Evolutionary conservation across 345 rosid species (phyloP).

Genomic region (Brassica juncea): DNA sequence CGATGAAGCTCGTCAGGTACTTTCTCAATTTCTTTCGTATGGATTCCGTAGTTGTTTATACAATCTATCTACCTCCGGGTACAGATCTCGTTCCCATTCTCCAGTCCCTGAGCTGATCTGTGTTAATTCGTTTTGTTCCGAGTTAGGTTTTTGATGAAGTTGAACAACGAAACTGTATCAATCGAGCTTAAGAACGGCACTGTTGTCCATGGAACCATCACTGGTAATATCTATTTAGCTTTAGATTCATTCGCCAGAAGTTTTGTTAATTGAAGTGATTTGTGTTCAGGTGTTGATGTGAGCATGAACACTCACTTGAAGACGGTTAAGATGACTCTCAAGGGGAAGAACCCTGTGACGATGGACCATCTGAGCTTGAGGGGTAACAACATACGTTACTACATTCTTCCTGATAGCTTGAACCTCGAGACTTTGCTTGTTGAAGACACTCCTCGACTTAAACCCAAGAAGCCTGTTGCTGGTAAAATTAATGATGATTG

Average conservation of each 20-base stretch:
- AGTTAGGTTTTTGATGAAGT: slow-evolving; percentile 91
- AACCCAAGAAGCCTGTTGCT: slow-evolving; percentile 94
- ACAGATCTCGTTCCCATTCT: background rate
- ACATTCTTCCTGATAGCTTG: slow-evolving; percentile 98
- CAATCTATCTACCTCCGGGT: background rate
- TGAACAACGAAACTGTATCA: slow-evolving; percentile 95
- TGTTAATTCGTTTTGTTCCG: background rate
- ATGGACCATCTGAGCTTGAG: slow-evolving; percentile 91
- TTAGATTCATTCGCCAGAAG: background rate
- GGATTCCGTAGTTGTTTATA: background rate
- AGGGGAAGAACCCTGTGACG: slow-evolving; percentile 89
- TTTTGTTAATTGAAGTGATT: slow-evolving; percentile 19
- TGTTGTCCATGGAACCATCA: slow-evolving; percentile 90
- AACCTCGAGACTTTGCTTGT: slow-evolving; percentile 93
- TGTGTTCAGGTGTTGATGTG: slow-evolving; percentile 78
- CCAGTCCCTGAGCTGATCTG: background rate
- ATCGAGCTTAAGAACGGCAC: slow-evolving; percentile 97
- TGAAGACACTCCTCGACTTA: slow-evolving; percentile 92
- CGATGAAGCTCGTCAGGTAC: background rate
- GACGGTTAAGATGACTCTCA: slow-evolving; percentile 84
- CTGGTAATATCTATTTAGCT: slow-evolving; percentile 50
- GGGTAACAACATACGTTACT: slow-evolving; percentile 93
- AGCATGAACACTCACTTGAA: slow-evolving; percentile 99
- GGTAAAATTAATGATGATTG: slow-evolving; percentile 46
- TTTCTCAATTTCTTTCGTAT: background rate